Base-by-base conservation (phyloP, 2,329 filamentous ascomycete genomes). In the Bertia moriformis region DNA sequence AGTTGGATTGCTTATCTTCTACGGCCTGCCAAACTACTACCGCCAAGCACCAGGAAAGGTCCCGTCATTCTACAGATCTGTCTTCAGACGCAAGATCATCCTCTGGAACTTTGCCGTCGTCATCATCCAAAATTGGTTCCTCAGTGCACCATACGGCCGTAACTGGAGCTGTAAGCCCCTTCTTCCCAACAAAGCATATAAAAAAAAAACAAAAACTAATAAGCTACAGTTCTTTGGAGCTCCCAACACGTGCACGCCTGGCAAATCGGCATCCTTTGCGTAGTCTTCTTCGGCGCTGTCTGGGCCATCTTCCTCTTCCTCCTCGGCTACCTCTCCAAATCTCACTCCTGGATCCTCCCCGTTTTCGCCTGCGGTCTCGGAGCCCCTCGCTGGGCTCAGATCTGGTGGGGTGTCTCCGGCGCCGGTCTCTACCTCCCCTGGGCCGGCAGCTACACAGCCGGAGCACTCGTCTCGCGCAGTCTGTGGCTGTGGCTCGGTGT, bases 401-500 rank as follows among this genome's bases (percentile, higher is more conserved):
- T 79, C 51, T 71, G 77, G 51, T 81, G 77, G 77, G 70, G 67
- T 10, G 71, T 67, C 4, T 73, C 67, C 4, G 67, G 68, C 10
- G 67, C 78, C 43, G 77, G 73, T 3, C 58, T 66, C 19, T 80
- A 70, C 49, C 55, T 82, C 2, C 77, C 77, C 2, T 80, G 75
- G 75, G 69, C 69, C 4, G 71, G 71, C 29, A 58, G 60, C 2
- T 66, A 67, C 14, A 54, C 70, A 1, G 61, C 65, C 4, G 66
- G 69, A 3, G 71, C 76, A 0, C 51, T 80, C 1, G 54, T 73
- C 5, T 70, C 71, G 2, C 62, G 76, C 32, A 58, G 62, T 40
- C 55, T 80, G 3, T 81, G 77, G 76, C 62, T 81, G 10, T 82
- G 76, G 75, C 66, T 82, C 0, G 77, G 77, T 30, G 65, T 79